phyloP scores from a whole-genome alignment of 2,329 filamentous ascomycete genomes.

The Akanthomyces uredinophilus region DNA sequence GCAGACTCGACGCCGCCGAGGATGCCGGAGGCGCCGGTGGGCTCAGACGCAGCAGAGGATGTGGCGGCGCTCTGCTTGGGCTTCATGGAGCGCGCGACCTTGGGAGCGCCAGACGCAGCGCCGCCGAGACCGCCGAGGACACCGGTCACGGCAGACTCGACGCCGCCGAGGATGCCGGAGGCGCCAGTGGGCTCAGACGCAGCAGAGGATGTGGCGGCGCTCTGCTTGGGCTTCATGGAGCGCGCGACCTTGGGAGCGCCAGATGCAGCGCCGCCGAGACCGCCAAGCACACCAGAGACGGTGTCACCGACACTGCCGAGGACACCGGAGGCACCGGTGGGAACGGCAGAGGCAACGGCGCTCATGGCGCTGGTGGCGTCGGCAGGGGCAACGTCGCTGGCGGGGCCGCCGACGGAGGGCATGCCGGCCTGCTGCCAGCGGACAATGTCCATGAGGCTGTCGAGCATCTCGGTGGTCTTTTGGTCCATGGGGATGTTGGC shows the following conservation, averaged over 20 bases:
- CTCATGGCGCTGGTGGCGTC: background rate
- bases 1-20: background rate
- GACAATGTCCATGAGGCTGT: background rate
- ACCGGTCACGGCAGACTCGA: background rate
- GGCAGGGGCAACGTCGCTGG: background rate
- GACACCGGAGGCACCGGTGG: background rate
- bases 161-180: background rate
- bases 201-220: no score
- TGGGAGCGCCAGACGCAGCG: no score
- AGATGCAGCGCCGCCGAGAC: no score
- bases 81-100: no score
- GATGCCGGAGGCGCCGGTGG: background rate
- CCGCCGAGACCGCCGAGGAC: no score
- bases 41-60: background rate
- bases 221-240: no score
- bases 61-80: no score
- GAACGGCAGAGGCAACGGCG: background rate
- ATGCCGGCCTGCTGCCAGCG: background rate
- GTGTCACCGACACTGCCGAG: background rate
- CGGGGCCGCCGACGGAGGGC: constrained; percentile 6
- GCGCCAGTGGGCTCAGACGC: background rate
- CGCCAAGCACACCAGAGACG: background rate
- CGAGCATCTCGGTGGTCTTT: background rate
- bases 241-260: no score
- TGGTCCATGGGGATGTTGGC: background rate